Percentiles rank a stretch among this genome's conserved stretches.
These are phyloP conservation scores for Neopestalotiopsis clavispora DNA, from an alignment of 2,329 filamentous ascomycete genomes.

Conservation along the genomic window DNA sequence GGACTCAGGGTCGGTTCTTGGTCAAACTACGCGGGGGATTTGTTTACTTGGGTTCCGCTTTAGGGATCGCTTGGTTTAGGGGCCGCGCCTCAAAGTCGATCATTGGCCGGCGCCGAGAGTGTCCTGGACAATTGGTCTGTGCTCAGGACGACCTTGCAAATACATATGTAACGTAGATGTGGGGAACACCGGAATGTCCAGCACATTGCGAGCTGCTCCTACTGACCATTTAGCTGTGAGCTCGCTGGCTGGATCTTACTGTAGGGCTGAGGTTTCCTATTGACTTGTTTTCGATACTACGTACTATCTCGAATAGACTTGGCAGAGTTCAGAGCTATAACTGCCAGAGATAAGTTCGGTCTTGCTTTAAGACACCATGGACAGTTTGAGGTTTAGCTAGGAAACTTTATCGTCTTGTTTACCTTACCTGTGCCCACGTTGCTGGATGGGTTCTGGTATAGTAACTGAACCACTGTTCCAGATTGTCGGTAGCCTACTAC, in stretches of 20 bases:
- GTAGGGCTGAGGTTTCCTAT: background rate
- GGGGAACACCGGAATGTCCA: background rate
- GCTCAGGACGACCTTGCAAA: background rate
- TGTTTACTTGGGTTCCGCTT: slow-evolving; percentile 15
- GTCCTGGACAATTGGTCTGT: background rate
- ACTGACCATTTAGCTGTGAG: background rate
- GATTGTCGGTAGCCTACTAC: too few species aligned
- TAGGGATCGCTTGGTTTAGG: slow-evolving; percentile 5
- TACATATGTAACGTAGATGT: background rate
- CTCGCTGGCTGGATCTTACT: background rate
- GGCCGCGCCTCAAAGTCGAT: background rate
- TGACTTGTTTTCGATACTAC: background rate
- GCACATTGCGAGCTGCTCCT: background rate
- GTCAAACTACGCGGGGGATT: slow-evolving; percentile 15
- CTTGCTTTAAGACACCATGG: too few species aligned
- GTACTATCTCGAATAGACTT: too few species aligned
- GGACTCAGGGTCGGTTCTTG: background rate
- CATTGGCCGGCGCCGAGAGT: background rate
- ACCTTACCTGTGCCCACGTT: too few species aligned
- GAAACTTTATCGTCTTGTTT: too few species aligned
- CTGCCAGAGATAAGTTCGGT: too few species aligned
- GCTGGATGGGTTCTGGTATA: too few species aligned
- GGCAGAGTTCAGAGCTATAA: too few species aligned
- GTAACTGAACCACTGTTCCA: too few species aligned
- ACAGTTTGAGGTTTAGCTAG: too few species aligned